Base-by-base conservation (phyloP, 495 filamentous ascomycete species). In the Neurospora sp. region DNA sequence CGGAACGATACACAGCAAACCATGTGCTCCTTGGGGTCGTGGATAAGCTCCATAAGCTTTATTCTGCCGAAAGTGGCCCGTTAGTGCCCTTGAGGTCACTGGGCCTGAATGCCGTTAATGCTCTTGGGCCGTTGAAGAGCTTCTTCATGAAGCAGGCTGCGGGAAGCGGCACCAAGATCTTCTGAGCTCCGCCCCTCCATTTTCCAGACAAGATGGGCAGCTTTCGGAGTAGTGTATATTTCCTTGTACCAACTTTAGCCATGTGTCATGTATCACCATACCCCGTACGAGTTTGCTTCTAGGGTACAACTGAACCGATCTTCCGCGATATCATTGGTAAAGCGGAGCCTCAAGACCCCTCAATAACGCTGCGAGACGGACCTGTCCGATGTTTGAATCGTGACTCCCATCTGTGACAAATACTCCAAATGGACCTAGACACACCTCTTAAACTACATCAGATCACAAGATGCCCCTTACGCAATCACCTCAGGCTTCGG, bases 21-120 rank as follows among this genome's bases (percentile, higher is more conserved):
- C 90, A 97, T 71, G 86, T 95, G 71, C 85, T 99, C 77, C 84
- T 97, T 1, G 96, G 93, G 11, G 92, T 95, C 23, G 93, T 93
- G 44, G 96, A 99, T 84, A 92, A 97, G 82, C 82, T 99, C 77
- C 93, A 98, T 79, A 97, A 96, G 86, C 82, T 99, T 62, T 99
- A 97, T 78, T 90, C 89, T 42, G 89, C 92, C 4, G 89, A 88
- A 10, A 89, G 86, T 71, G 90, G 91, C 1, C 94, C 94, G 11
- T 81, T 98, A 48, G 92, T 96, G 16, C 90, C 89, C 71, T 82
- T 92, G 72, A 88, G 96, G 70, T 92, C 90, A 75, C 78, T 93
- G 70, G 96, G 96, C 0, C 79, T 99, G 73, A 87, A 86, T 69
- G 87, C 90, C 23, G 90, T 98, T 72, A 90, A 98, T 84, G 83